Evolutionary conservation across 768 basidiomycete species (phyloP), one percentile per base, ranked within the genome.

Genomic region (Symmetrospora coprosmae): DNA sequence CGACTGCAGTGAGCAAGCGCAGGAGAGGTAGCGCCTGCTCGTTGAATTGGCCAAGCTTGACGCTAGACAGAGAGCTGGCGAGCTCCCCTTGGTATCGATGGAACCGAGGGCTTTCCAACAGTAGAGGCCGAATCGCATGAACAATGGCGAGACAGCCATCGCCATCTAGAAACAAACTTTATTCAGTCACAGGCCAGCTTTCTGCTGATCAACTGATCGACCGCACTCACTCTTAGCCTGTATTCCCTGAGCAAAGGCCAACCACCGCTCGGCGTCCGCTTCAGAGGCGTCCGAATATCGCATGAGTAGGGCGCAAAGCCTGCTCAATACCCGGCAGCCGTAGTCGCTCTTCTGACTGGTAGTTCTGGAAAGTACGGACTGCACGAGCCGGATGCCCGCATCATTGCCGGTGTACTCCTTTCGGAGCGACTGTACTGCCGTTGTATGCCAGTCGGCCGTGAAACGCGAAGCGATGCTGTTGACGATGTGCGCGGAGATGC

Each of bases 11-110:
- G 17, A 96, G 77, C 25, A 81, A 77, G 9, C 84, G 79, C 7
- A 96, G 77, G 1, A 80, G 71, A 25, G 80, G 70, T 4, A 92
- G 74, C 0, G 89, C 91, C 9, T 81, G 79, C 0, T 77, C 78
- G 62, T 82, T 81, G n/a, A 81, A 82, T 41, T 81, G 79, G 4
- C 72, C 66, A 0, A 83, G 70, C 1, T 78, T 78, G 14, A 94
- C 76, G 23, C 84, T 85, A 0, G 85, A 74, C 3, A 90, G 71
- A 19, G 77, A 77, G n/a, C 87, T 84, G 0, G 92, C 91, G 9
- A 91, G 77, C 72, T 94, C 89, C 70, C 91, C 94, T 19, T 90
- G 80, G 68, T 84, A 85, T 19, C 87, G 78, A 66, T 86, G 83
- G 23, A 92, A 76, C 19, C 80, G 79, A 0, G 78, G 79, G 7